These are phyloP conservation scores for Calcarisporium arbuscula DNA, from an alignment of 2,329 filamentous ascomycete genomes.

Conservation along the genomic window DNA sequence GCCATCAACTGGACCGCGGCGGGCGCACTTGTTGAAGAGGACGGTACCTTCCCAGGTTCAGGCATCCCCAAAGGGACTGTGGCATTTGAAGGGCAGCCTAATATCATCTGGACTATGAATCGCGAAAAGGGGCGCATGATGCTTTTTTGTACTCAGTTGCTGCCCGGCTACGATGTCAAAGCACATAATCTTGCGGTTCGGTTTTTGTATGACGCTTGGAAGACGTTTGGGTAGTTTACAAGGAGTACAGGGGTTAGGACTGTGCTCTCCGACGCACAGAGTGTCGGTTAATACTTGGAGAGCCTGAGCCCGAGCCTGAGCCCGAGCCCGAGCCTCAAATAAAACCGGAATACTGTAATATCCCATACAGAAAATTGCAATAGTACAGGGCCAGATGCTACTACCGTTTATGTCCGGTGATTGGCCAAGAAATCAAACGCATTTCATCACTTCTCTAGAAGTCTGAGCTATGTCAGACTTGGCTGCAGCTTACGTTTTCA, in stretches of 20 bases:
- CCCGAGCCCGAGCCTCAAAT: no score
- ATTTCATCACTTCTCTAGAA: no score
- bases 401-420: no score
- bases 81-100: slow-evolving; percentile 6
- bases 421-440: no score
- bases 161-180: slow-evolving; percentile 8
- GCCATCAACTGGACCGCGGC: slow-evolving; percentile 7
- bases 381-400: no score
- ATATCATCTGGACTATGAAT: slow-evolving; percentile 10
- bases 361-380: no score
- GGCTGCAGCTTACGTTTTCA: no score
- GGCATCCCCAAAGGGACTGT: slow-evolving; percentile 9
- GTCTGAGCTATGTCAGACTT: no score
- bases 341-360: neutral
- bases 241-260: slow-evolving; percentile 2
- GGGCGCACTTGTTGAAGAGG: slow-evolving; percentile 6
- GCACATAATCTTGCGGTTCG: slow-evolving; percentile 9
- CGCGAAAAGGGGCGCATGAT: slow-evolving; percentile 9
- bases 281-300: slow-evolving; percentile 1
- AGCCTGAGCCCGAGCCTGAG: slow-evolving; percentile 4
- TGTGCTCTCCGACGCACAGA: slow-evolving; percentile 2
- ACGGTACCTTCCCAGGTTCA: slow-evolving; percentile 4
- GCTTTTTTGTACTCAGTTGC: slow-evolving; percentile 5
- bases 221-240: slow-evolving; percentile 6
- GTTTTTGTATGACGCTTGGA: slow-evolving; percentile 9